Evolutionary conservation across 371 early-diverging fungal genomes (phyloP).

Genomic region (Saksenaea vasiformis): DNA sequence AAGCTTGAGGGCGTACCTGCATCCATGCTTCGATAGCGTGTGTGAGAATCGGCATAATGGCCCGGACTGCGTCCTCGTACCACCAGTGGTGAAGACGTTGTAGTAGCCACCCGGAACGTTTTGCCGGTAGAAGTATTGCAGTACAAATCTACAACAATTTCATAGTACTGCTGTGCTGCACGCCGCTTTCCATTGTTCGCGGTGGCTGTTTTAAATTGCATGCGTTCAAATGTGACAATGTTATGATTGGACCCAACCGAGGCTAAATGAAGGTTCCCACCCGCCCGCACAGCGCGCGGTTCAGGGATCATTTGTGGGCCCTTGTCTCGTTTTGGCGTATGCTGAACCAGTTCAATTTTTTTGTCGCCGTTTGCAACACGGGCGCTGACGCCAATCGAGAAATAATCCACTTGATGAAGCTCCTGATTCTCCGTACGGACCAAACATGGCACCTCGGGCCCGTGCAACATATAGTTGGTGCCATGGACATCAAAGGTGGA

Average conservation of each 20-base stretch:
- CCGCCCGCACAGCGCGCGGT: conserved; percentile 56
- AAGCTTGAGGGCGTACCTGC: conserved; percentile 7
- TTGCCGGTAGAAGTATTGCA: conserved; percentile 54
- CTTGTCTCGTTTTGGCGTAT: conserved; percentile 89
- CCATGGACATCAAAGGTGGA: conserved; percentile 63
- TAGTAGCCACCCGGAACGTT: conserved; percentile 57
- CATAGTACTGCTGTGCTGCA: conserved; percentile 86
- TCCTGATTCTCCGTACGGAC: conserved; percentile 39
- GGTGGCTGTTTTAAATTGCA: conserved; percentile 93
- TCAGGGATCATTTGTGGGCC: conserved; percentile 79
- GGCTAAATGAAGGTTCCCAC: conserved; percentile 47
- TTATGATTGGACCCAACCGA: conserved; percentile 38
- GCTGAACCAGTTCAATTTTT: conserved; percentile 79
- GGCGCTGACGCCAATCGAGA: conserved; percentile 71
- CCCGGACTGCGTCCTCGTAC: conserved; percentile 90
- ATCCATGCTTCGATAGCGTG: conserved; percentile 33
- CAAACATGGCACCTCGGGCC: conserved; percentile 57
- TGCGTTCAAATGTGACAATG: conserved; percentile 77
- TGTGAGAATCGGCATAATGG: conserved; percentile 69
- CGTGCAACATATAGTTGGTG: conserved; percentile 36
- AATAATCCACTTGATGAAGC: conserved; percentile 46
- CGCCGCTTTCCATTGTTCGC: conserved; percentile 85
- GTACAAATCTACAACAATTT: conserved; percentile 62
- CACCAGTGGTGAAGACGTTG: conserved; percentile 72
- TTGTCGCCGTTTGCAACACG: conserved; percentile 57